A percentile compares a stretch with the other conserved stretches of the same genome.
Conservation (phyloP, 2,329 filamentous ascomycete genomes). For the Blumeriella jaapii region DNA sequence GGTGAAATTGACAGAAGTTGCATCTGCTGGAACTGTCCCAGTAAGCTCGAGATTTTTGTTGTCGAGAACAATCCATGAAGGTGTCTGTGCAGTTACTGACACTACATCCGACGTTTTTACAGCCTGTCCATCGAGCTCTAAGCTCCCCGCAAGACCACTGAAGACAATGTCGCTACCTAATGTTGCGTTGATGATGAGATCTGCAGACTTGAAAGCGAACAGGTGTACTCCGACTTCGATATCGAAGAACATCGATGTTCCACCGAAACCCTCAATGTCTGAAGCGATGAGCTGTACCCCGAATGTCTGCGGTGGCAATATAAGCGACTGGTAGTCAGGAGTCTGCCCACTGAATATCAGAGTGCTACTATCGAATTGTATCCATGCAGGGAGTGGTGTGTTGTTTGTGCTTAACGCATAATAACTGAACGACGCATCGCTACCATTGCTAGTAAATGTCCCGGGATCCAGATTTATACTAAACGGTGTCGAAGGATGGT, state of each 20-base stretch:
- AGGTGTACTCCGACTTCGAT: conserved; percentile 62
- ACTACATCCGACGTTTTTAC: conserved; percentile 39
- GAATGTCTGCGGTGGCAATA: conserved; percentile 61
- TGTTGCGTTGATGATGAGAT: conserved; percentile 46
- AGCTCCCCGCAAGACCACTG: conserved; percentile 35
- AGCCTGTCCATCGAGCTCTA: conserved; percentile 47
- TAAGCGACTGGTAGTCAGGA: conserved; percentile 50
- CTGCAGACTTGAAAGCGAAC: conserved; percentile 49
- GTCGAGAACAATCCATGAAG: conserved; percentile 61
- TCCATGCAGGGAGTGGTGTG: conserved; percentile 77
- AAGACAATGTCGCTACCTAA: conserved; percentile 41
- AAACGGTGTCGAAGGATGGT: conserved; percentile 42
- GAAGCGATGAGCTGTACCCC: conserved; percentile 65
- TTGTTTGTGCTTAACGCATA: conserved; percentile 68
- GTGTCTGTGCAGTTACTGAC: conserved; percentile 42
- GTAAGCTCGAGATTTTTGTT: conserved; percentile 46
- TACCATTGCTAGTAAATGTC: conserved; percentile 47
- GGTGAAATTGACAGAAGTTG: conserved; percentile 49
- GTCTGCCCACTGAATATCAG: conserved; percentile 62
- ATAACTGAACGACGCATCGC: conserved; percentile 46
- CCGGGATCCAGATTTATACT: conserved; percentile 40
- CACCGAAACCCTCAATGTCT: conserved; percentile 67
- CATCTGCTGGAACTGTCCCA: conserved; percentile 51
- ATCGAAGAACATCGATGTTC: conserved; percentile 52
- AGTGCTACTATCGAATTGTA: conserved; percentile 54